Base-by-base conservation (phyloP, 306 rosid species). In the Cicer bijugum region DNA sequence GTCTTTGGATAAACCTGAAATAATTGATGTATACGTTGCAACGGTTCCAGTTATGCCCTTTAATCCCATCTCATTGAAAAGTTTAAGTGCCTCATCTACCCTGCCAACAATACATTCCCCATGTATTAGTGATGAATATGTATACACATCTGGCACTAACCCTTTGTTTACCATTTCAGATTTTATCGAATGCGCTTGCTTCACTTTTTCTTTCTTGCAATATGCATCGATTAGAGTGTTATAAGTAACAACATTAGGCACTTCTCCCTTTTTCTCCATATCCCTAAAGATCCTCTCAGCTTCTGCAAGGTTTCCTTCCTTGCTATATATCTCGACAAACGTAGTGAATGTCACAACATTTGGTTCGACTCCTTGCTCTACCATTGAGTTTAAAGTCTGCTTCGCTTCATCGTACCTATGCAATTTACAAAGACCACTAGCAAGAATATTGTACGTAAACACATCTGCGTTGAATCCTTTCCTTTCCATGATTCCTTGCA, bases 301-400 rank as follows among this genome's bases (percentile, higher is more conserved):
- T 78, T 89, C 93, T 20, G 50, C 88, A 61, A 93, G 72, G 84
- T 89, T 81, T 52, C 96, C 93, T 85, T 93, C 97, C 84, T 93
- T 88, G 85, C 98, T 86, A 80, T 79, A 84, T 75, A 89, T 89
- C 80, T 88, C 96, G 68, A 93, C 80, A 82, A 87, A 81, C 37
- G 68, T 85, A 71, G 89, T 85, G 77, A 80, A 89, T 15, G 82
- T 85, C 72, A 91, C 92, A 23, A 73, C 58, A 60, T 86, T 89
- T 2, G 87, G 89, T 68, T 84, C 61, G 70, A 88, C 86, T 40
- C 92, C 96, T 60, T 71, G 82, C 67, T 89, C 97, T 38, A 19
- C 86, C 98, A 91, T 91, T 67, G 83, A 67, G 65, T 75, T 62
- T 80, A 93, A 80, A 50, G 72, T 60, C 23, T 50, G 74, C 88